These are phyloP conservation scores for Cnidoscolus chayamansa DNA, from an alignment of 441 rosid genomes.

Conservation along the genomic window DNA sequence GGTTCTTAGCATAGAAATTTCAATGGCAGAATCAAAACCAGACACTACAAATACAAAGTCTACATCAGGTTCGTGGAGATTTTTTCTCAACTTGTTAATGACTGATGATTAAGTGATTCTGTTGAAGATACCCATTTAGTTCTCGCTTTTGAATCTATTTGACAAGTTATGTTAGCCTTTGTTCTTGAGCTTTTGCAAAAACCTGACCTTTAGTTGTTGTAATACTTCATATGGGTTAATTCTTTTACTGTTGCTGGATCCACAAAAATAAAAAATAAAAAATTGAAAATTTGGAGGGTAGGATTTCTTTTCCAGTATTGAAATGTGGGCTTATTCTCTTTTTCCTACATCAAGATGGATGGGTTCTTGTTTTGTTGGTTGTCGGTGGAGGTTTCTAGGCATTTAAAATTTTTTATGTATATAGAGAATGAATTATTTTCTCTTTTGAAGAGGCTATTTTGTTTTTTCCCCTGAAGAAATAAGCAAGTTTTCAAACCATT, in stretches of 20 bases:
- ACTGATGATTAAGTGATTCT: neutral
- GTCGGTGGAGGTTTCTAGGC: neutral
- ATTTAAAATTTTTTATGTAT: neutral
- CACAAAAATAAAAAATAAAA: neutral
- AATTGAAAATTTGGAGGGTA: neutral
- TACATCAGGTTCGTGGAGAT: conserved; percentile 17
- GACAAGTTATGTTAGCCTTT: neutral
- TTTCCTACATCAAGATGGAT: neutral
- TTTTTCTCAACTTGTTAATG: too few species aligned
- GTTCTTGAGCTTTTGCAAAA: too few species aligned
- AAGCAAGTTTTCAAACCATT: neutral
- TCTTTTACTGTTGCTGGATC: neutral
- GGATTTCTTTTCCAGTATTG: neutral
- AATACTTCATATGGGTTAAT: neutral
- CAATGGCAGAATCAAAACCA: conserved; percentile 32
- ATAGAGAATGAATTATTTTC: neutral
- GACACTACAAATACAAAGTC: conserved; percentile 5
- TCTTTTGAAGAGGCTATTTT: neutral
- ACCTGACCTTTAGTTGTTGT: neutral
- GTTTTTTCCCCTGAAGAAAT: neutral
- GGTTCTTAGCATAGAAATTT: conserved; percentile 1
- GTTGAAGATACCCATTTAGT: neutral
- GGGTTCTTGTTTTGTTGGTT: neutral
- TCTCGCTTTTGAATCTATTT: neutral
- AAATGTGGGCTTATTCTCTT: neutral